phyloP scores from a whole-genome alignment of 306 rosid genomes.

The Morella rubra region DNA sequence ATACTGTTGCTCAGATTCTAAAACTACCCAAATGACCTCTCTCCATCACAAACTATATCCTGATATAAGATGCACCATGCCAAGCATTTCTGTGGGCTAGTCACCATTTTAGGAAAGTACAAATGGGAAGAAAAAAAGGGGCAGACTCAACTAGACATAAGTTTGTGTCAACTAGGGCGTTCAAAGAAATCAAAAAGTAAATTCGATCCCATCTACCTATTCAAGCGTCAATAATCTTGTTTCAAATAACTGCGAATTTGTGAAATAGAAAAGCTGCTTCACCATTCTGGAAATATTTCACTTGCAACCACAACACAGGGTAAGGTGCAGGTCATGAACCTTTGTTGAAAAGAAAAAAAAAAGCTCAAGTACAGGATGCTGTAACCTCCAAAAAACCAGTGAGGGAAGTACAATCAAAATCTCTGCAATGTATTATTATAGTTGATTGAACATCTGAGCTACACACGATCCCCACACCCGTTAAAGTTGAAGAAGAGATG shows the following conservation, averaged over 20 bases:
- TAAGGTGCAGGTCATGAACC: constrained; percentile 24
- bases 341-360: background rate
- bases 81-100: background rate
- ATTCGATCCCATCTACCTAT: background rate
- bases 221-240: background rate
- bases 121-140: background rate
- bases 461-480: constrained; percentile 24
- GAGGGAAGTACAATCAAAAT: constrained; percentile 30
- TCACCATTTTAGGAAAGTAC: background rate
- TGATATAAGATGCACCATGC: background rate
- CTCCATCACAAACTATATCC: background rate
- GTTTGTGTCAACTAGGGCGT: background rate
- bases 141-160: background rate
- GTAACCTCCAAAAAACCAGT: constrained; percentile 20
- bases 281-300: constrained; percentile 26
- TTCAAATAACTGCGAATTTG: background rate
- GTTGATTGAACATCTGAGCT: constrained; percentile 30
- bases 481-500: constrained; percentile 10
- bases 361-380: constrained; percentile 1
- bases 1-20: background rate
- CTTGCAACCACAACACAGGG: constrained; percentile 17
- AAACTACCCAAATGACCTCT: background rate
- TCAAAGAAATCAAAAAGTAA: no score
- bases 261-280: constrained; percentile 22
- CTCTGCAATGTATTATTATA: constrained; percentile 24